These are phyloP conservation scores for Blumeria graminis DNA, from an alignment of 2,329 filamentous ascomycete species.

Conservation along the genomic window DNA sequence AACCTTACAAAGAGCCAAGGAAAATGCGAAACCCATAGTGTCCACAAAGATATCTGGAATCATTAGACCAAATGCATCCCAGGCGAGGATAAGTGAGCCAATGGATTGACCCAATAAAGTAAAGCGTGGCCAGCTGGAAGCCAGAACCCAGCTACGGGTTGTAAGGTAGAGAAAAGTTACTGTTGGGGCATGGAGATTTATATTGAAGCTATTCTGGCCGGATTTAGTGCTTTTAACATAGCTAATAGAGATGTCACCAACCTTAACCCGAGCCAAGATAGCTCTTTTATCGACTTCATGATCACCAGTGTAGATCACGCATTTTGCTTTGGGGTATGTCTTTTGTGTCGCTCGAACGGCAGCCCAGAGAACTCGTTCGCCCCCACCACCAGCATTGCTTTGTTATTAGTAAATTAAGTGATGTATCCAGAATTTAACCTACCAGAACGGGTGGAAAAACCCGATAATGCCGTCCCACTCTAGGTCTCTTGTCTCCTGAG, in stretches of 20 bases:
- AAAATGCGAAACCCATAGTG: slow-evolving; percentile 95
- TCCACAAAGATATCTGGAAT: slow-evolving; percentile 89
- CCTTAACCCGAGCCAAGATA: slow-evolving; percentile 57
- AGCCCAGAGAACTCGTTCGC: slow-evolving; percentile 89
- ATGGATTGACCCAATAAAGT: slow-evolving; percentile 86
- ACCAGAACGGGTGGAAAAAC: slow-evolving; percentile 98
- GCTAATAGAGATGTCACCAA: slow-evolving; percentile 15
- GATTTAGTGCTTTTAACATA: slow-evolving; percentile 1
- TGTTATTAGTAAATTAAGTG: background rate
- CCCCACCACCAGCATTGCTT: slow-evolving; percentile 86
- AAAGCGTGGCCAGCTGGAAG: slow-evolving; percentile 73
- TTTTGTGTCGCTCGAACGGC: slow-evolving; percentile 78
- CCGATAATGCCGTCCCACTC: slow-evolving; percentile 25
- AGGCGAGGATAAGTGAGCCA: slow-evolving; percentile 66
- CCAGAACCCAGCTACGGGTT: slow-evolving; percentile 64
- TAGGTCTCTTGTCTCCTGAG: background rate
- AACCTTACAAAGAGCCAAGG: slow-evolving; percentile 56
- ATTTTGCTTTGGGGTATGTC: slow-evolving; percentile 69
- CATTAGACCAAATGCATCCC: slow-evolving; percentile 78
- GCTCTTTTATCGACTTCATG: slow-evolving; percentile 61
- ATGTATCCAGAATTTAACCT: slow-evolving; percentile 6
- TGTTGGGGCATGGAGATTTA: slow-evolving; percentile 59
- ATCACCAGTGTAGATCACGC: slow-evolving; percentile 87
- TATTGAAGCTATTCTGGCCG: slow-evolving; percentile 62
- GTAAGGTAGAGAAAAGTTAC: slow-evolving; percentile 78